Evolutionary conservation across 2,329 filamentous ascomycete genomes (phyloP).

Genomic region (Cytospora schulzeri): DNA sequence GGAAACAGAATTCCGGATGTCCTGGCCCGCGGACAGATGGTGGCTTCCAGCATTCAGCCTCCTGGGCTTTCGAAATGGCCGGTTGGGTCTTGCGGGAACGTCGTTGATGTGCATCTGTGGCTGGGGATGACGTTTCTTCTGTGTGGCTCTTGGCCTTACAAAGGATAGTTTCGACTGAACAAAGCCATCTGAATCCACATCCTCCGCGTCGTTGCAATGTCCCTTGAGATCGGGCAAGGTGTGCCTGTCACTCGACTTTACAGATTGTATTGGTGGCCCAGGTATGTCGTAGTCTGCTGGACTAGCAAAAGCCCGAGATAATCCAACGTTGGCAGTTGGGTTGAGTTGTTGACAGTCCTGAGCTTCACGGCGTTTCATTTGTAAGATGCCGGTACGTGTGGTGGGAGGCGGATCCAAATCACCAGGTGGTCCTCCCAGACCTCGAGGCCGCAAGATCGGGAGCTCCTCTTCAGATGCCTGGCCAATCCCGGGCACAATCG

Average conservation of each 20-base stretch:
- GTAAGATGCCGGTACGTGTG: not conserved
- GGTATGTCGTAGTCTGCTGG: not conserved
- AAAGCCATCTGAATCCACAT: slow-evolving; percentile 2
- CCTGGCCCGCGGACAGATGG: not conserved
- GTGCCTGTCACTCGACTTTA: not conserved
- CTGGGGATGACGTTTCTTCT: not conserved
- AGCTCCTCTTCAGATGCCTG: slow-evolving; percentile 29
- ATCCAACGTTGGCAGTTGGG: not conserved
- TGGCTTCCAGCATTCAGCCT: slow-evolving; percentile 14
- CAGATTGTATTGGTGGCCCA: not conserved
- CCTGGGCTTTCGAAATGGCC: slow-evolving; percentile 18
- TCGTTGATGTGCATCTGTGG: slow-evolving; percentile 13
- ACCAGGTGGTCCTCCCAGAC: slow-evolving; percentile 31
- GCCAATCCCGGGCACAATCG: not conserved
- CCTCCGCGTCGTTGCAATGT: not conserved
- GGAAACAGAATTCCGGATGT: not conserved
- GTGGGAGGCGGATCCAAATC: slow-evolving; percentile 34
- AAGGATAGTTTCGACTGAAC: slow-evolving; percentile 9
- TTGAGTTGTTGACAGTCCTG: not conserved
- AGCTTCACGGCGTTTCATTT: not conserved
- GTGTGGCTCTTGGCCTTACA: not conserved
- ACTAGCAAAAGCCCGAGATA: not conserved
- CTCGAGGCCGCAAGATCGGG: slow-evolving; percentile 34
- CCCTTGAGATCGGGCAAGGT: slow-evolving; percentile 10
- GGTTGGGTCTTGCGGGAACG: slow-evolving; percentile 7